phyloP scores from a whole-genome alignment of 148 eudicot genomes.

The Gaultheria prostrata region DNA sequence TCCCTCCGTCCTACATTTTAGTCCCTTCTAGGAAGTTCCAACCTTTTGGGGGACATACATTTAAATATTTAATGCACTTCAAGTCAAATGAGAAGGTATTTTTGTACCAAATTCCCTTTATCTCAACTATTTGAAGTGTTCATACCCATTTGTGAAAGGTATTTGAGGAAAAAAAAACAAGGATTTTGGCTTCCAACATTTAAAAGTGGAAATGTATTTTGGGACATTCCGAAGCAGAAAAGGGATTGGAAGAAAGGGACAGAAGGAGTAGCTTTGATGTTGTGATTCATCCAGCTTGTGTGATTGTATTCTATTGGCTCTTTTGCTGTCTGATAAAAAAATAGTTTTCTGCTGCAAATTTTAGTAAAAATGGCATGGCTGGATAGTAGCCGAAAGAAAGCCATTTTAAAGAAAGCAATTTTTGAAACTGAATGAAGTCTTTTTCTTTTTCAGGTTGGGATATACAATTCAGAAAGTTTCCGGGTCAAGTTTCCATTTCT shows the following conservation, averaged over 20 bases:
- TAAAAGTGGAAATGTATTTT: not conserved
- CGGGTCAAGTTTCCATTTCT: constrained; percentile 57
- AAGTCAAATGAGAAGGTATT: not conserved
- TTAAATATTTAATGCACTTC: not conserved
- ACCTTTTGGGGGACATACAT: not conserved
- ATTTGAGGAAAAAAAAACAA: not conserved
- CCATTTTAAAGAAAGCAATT: constrained; percentile 7
- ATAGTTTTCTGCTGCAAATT: constrained; percentile 4
- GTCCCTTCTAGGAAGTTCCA: not conserved
- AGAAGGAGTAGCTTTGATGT: not conserved
- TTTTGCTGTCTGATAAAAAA: not conserved
- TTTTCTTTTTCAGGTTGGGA: constrained; percentile 58
- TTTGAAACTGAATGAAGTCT: constrained; percentile 2
- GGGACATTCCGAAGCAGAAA: not conserved
- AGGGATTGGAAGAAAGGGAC: not conserved
- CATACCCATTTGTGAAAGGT: not conserved
- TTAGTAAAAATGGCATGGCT: not conserved
- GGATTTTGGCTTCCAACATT: not conserved
- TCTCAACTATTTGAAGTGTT: not conserved
- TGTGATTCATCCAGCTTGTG: not conserved
- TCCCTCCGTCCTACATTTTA: not conserved
- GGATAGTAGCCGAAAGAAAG: not conserved
- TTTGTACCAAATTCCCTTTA: not conserved
- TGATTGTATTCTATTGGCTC: not conserved
- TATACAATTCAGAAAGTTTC: constrained; percentile 73